phyloP scores from a whole-genome alignment of 2,329 filamentous ascomycete species.

The Didymella lethalis region DNA sequence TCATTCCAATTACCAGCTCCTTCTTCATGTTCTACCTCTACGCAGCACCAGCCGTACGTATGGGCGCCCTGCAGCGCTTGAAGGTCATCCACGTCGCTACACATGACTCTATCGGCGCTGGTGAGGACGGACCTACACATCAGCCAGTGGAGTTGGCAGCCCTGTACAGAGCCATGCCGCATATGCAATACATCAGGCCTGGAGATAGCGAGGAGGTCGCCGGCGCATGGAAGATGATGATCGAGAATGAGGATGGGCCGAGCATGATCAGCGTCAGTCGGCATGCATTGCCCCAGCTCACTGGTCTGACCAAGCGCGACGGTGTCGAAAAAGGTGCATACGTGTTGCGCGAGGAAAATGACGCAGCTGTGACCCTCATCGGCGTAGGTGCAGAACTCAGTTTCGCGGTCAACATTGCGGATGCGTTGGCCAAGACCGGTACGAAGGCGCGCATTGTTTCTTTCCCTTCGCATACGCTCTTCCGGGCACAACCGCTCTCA shows the following conservation, averaged over 20 bases:
- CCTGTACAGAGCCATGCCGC: constrained; percentile 69
- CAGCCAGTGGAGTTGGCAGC: constrained; percentile 66
- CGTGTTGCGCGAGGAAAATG: constrained; percentile 54
- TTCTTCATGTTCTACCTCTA: constrained; percentile 72
- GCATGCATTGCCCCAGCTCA: constrained; percentile 55
- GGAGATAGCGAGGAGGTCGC: constrained; percentile 65
- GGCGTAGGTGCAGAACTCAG: constrained; percentile 57
- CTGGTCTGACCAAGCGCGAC: constrained; percentile 50
- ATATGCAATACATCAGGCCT: constrained; percentile 67
- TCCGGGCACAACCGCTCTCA: constrained; percentile 55
- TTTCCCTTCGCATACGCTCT: constrained; percentile 61
- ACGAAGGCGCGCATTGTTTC: constrained; percentile 58
- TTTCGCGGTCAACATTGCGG: constrained; percentile 53
- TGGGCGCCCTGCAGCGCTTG: constrained; percentile 65
- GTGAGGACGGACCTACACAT: constrained; percentile 69
- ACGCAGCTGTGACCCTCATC: constrained; percentile 57
- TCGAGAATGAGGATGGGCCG: constrained; percentile 52
- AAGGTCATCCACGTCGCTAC: constrained; percentile 68
- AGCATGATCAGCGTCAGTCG: constrained; percentile 58
- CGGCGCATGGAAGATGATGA: constrained; percentile 61
- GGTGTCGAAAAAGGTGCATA: constrained; percentile 57
- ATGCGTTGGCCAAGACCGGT: constrained; percentile 41
- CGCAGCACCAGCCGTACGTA: constrained; percentile 66
- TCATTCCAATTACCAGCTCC: constrained; percentile 65
- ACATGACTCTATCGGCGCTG: constrained; percentile 63